Percentiles rank a stretch among this genome's conserved stretches.
Evolutionary conservation across 805 yeast genomes (phyloP).

Genomic region (Helenozyma baotianmanensis): DNA sequence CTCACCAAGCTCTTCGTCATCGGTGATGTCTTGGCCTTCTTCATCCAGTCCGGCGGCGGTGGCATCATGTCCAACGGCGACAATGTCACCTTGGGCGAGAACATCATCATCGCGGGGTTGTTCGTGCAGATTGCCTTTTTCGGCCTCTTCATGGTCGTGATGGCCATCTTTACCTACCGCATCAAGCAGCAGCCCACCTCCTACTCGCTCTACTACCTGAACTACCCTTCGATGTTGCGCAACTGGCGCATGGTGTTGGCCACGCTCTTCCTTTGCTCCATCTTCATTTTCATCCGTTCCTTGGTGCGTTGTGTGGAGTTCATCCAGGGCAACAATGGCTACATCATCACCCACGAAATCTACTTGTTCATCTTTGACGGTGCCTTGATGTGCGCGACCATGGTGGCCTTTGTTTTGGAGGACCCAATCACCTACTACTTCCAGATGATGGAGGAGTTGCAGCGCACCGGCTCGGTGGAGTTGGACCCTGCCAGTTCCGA

Average conservation of each 20-base stretch:
- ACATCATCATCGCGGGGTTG: slow-evolving; percentile 24
- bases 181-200: neutral
- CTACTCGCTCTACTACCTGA: neutral
- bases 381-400: slow-evolving; percentile 18
- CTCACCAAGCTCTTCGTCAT: slow-evolving; percentile 23
- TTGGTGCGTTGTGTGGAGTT: slow-evolving; percentile 27
- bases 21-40: slow-evolving; percentile 26
- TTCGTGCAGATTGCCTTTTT: slow-evolving; percentile 26
- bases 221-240: neutral
- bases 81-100: slow-evolving; percentile 12
- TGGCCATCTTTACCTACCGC: slow-evolving; percentile 10
- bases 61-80: slow-evolving; percentile 21
- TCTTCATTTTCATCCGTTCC: slow-evolving; percentile 25
- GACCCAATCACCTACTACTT: neutral
- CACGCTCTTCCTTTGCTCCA: slow-evolving; percentile 7
- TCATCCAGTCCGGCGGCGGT: slow-evolving; percentile 28
- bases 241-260: slow-evolving; percentile 8
- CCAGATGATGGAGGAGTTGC: too few species aligned
- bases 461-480: too few species aligned
- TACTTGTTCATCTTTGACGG: slow-evolving; percentile 26
- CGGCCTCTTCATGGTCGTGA: slow-evolving; percentile 20
- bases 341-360: slow-evolving; percentile 20
- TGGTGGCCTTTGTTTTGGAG: neutral
- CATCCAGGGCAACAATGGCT: slow-evolving; percentile 24
- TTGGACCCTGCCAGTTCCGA: too few species aligned